Evolutionary conservation across 352 stramenopile species (phyloP).

Genomic region (Phytophthora vignae): DNA sequence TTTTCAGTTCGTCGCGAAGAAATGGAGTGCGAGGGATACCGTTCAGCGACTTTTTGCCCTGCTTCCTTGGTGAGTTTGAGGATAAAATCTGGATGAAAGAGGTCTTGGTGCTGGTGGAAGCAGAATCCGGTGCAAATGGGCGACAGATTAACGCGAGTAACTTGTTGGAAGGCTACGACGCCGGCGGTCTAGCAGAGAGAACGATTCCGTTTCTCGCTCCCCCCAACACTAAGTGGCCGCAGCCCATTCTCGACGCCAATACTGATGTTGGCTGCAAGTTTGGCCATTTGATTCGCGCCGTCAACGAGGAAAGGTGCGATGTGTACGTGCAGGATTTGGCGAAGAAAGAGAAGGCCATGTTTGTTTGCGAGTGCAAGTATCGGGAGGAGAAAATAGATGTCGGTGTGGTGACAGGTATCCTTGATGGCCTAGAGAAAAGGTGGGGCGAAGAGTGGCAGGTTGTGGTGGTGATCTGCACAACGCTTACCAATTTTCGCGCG

Average conservation of each 20-base stretch:
- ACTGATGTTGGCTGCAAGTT: slow-evolving; percentile 12
- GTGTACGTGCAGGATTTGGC: slow-evolving; percentile 1
- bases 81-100: not conserved
- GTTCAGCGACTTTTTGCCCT: slow-evolving; percentile 33
- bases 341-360: not conserved
- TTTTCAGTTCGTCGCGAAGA: slow-evolving; percentile 42
- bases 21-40: slow-evolving; percentile 34
- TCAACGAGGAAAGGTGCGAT: not conserved
- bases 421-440: not conserved
- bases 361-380: slow-evolving; percentile 27
- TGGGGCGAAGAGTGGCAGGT: not conserved
- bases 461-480: not conserved
- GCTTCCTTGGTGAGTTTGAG: slow-evolving; percentile 28
- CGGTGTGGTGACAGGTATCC: not conserved
- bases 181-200: not conserved
- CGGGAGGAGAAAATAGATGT: not conserved
- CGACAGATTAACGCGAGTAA: not conserved
- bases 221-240: slow-evolving; percentile 23
- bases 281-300: slow-evolving; percentile 9
- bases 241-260: slow-evolving; percentile 9
- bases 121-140: not conserved
- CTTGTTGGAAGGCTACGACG: too few relatives aligned
- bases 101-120: not conserved
- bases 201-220: slow-evolving; percentile 18
- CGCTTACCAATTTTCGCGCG: not conserved